Evolutionary conservation across 495 filamentous ascomycete species (phyloP).

Genomic region (Immersiella caudata): DNA sequence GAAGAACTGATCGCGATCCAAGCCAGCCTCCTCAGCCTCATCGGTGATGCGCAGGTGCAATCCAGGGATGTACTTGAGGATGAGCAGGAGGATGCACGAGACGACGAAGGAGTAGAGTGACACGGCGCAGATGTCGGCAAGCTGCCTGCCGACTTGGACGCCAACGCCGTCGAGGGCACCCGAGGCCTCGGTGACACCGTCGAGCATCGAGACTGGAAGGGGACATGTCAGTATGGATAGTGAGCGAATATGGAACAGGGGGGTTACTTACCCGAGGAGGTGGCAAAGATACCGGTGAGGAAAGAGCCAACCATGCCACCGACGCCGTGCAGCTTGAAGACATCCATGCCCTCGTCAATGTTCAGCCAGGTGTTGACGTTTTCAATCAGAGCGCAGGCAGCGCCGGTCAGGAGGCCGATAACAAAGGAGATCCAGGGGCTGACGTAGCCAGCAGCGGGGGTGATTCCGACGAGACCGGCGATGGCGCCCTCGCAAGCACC

Average conservation of each 20-base stretch:
- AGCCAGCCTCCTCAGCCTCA: constrained; percentile 74
- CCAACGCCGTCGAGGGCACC: constrained; percentile 53
- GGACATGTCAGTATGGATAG: not conserved
- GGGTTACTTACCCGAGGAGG: constrained; percentile 33
- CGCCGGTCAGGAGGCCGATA: constrained; percentile 76
- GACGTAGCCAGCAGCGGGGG: constrained; percentile 68
- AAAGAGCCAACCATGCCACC: constrained; percentile 78
- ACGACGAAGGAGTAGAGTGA: constrained; percentile 79
- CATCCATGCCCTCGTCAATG: constrained; percentile 78
- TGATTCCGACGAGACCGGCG: constrained; percentile 83
- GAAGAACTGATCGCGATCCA: constrained; percentile 75
- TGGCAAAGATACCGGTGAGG: constrained; percentile 77
- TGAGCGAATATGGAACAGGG: not conserved
- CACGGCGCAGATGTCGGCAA: constrained; percentile 73
- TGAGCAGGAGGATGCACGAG: constrained; percentile 73
- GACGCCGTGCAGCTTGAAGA: constrained; percentile 78
- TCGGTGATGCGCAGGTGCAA: constrained; percentile 70
- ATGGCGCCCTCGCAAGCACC: constrained; percentile 94
- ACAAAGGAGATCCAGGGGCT: constrained; percentile 18
- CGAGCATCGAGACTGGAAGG: constrained; percentile 45
- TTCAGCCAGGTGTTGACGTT: constrained; percentile 43
- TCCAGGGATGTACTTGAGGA: constrained; percentile 76
- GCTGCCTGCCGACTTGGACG: constrained; percentile 75
- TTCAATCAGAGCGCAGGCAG: constrained; percentile 57
- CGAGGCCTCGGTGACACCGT: constrained; percentile 43